Base-by-base conservation (phyloP, 2,329 filamentous ascomycete species). In the Monilinia aucupariae region DNA sequence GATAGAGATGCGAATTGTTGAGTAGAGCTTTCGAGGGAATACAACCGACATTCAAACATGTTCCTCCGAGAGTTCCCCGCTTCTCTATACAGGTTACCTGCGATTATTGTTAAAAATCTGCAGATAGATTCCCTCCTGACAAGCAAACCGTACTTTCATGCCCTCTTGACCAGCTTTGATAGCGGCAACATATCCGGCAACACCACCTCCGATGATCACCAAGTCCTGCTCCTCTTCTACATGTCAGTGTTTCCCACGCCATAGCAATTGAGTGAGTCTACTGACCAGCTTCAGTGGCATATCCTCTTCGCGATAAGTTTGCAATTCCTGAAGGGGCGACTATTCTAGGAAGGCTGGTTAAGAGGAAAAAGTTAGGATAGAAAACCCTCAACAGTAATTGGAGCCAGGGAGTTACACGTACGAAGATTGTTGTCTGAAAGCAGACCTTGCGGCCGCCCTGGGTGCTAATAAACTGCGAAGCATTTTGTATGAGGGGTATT, bases 151-250 rank as follows among this genome's bases (percentile, higher is more conserved):
- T 81, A 96, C 92, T 87, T 97, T 97, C 77, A 99, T 78, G 74
- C 94, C 94, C 76, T 96, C 91, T 79, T 99, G 94, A 65, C 92
- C 94, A 74, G 94, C 94, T 82, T 97, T 99, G 83, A 99, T 99
- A 73, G 94, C 94, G 69, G 94, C 93, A 74, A 99, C 94, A 80
- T 99, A 99, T 75, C 94, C 94, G 72, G 93, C 94, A 74, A 97
- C 94, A 81, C 94, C 94, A 77, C 94, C 94, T 74, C 94, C 94
- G 75, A 99, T 96, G 79, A 99, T 92, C 75, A 99, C 89, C 62
- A 99, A 83, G 78, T 99, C 94, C 79, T 96, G 96, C 78, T 97
- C 91, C 78, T 92, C 91, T 91, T 76, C 81, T 83, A 66, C 78
- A 79, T 76, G 82, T 82, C 77, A 80, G 79, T 78, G 79, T 77